Evolutionary conservation across 2,329 filamentous ascomycete genomes (phyloP).

Genomic region (Talaromyces sp.): DNA sequence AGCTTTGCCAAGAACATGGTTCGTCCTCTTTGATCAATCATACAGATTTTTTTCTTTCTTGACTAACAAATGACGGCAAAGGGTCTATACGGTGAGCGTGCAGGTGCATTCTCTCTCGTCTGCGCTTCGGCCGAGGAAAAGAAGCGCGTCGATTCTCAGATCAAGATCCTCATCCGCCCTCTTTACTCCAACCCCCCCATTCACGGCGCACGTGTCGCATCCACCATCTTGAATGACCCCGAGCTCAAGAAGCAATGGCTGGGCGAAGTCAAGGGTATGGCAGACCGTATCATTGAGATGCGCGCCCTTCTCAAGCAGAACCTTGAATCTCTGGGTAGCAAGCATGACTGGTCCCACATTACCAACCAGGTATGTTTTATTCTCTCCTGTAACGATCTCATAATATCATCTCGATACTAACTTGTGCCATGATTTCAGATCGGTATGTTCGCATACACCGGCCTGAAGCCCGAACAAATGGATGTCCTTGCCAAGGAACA

Average conservation of each 20-base stretch:
- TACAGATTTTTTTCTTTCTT: neutral
- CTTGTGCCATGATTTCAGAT: conserved; percentile 61
- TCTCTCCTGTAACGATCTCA: neutral
- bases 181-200: conserved; percentile 98
- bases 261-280: conserved; percentile 95
- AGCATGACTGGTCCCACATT: conserved; percentile 98
- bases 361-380: conserved; percentile 62
- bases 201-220: conserved; percentile 90
- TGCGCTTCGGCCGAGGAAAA: conserved; percentile 81
- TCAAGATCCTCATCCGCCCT: conserved; percentile 96
- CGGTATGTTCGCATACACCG: conserved; percentile 99
- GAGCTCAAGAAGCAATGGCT: conserved; percentile 91
- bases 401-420: neutral
- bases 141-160: conserved; percentile 91
- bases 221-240: conserved; percentile 82
- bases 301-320: conserved; percentile 89
- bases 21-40: conserved; percentile 23
- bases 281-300: conserved; percentile 98
- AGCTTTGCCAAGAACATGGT: conserved; percentile 99
- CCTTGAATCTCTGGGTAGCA: conserved; percentile 88
- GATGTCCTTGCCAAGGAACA: conserved; percentile 85
- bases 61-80: conserved; percentile 30
- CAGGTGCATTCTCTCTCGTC: conserved; percentile 92
- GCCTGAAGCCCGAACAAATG: conserved; percentile 87
- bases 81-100: conserved; percentile 97